These are phyloP conservation scores for Malbranchea zuffiana DNA, from an alignment of 2,329 filamentous ascomycete species.

Conservation along the genomic window DNA sequence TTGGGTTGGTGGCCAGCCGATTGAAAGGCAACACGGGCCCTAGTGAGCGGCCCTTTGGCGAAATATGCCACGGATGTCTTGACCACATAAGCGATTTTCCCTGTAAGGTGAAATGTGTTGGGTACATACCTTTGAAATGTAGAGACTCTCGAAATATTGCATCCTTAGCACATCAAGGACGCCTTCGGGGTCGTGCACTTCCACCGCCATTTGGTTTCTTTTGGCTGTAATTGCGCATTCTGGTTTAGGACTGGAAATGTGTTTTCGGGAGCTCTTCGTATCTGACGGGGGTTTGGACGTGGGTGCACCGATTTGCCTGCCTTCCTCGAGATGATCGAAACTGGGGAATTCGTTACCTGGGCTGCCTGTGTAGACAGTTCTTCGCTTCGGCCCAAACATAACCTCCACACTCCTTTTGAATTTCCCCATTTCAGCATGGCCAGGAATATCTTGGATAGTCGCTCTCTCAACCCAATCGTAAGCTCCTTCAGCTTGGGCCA, in stretches of 20 bases:
- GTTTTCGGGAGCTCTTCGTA: no score
- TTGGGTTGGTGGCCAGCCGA: conserved; percentile 18
- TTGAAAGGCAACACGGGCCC: conserved; percentile 34
- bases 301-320: no score
- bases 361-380: no score
- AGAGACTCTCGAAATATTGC: conserved; percentile 36
- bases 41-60: conserved; percentile 40
- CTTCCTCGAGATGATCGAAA: no score
- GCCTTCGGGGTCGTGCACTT: conserved; percentile 20
- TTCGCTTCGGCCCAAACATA: conserved; percentile 1
- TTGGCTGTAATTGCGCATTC: no score
- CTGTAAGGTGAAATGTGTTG: neutral
- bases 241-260: no score
- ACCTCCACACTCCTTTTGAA: neutral
- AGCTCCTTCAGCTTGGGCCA: neutral
- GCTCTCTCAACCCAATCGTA: conserved; percentile 29
- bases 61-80: conserved; percentile 42
- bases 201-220: no score
- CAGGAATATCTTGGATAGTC: conserved; percentile 23
- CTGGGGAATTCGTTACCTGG: no score
- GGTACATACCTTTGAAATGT: conserved; percentile 31
- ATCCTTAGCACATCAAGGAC: conserved; percentile 27
- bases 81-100: conserved; percentile 12
- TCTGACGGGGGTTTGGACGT: no score
- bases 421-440: conserved; percentile 17